phyloP scores from a whole-genome alignment of 306 rosid species.

The Cucumis hystrix region DNA sequence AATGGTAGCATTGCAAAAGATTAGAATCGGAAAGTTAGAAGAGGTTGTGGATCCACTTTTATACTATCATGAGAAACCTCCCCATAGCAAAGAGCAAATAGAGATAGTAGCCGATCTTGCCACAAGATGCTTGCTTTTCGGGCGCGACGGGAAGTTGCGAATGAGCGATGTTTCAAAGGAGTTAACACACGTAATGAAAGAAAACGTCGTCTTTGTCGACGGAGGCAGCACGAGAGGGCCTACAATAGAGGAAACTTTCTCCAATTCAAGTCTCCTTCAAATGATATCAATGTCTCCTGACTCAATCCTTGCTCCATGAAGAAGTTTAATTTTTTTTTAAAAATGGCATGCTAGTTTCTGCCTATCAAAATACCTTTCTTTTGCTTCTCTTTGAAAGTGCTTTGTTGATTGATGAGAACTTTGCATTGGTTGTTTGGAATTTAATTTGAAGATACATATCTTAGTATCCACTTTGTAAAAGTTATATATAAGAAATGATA shows the following conservation, averaged over 20 bases:
- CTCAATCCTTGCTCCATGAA: constrained; percentile 50
- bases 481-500: no score
- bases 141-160: constrained; percentile 67
- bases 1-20: constrained; percentile 42
- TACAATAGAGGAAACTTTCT: constrained; percentile 73
- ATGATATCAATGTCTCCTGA: constrained; percentile 99
- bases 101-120: constrained; percentile 82
- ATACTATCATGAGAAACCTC: constrained; percentile 54
- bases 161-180: constrained; percentile 73
- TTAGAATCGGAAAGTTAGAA: constrained; percentile 60
- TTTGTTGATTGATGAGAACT: no score
- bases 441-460: no score
- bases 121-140: constrained; percentile 68
- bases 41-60: constrained; percentile 73
- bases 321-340: background rate
- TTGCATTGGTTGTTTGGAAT: no score
- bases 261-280: constrained; percentile 93
- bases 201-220: constrained; percentile 31
- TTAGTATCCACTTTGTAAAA: no score
- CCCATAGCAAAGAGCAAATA: constrained; percentile 47
- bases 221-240: constrained; percentile 40
- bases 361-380: background rate
- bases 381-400: background rate
- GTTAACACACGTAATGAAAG: constrained; percentile 36
- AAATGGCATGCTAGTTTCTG: background rate